Evolutionary conservation across 768 basidiomycete species (phyloP).

Genomic region (Mrakia gelida): DNA sequence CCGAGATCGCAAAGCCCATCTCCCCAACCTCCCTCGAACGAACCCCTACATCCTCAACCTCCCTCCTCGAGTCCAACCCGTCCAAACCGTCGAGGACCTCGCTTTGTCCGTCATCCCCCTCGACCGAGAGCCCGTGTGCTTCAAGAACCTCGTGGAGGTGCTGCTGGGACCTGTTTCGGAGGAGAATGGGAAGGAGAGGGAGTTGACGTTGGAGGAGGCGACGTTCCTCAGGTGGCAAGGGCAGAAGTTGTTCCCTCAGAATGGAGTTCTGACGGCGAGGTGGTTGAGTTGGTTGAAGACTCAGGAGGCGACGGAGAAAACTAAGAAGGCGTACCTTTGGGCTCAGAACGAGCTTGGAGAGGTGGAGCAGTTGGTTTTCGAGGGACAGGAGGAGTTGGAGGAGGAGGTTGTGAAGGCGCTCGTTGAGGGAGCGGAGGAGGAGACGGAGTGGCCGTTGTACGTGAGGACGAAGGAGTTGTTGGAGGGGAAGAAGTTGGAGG

Average conservation of each 20-base stretch:
- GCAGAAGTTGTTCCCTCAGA: not conserved
- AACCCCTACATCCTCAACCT: slow-evolving; percentile 15
- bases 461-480: slow-evolving; percentile 11
- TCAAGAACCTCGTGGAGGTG: not conserved
- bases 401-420: not conserved
- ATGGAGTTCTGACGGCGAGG: not conserved
- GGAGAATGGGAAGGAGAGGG: not conserved
- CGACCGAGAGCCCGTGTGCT: not conserved
- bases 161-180: not conserved
- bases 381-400: not conserved
- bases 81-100: not conserved
- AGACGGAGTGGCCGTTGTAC: slow-evolving; percentile 10
- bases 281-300: not conserved
- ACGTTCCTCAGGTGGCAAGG: not conserved
- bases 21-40: not conserved
- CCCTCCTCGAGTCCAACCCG: not conserved
- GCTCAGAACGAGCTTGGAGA: slow-evolving; percentile 1
- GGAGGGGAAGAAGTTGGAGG: slow-evolving; percentile 2
- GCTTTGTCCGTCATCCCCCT: no score
- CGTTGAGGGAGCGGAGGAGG: slow-evolving; percentile 1
- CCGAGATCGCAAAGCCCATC: not conserved
- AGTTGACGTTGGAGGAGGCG: not conserved
- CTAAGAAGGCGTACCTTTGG: not conserved
- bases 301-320: not conserved
- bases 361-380: not conserved